Base-by-base conservation (phyloP, 2,329 filamentous ascomycete species). In the Keithomyces neogunnii region DNA sequence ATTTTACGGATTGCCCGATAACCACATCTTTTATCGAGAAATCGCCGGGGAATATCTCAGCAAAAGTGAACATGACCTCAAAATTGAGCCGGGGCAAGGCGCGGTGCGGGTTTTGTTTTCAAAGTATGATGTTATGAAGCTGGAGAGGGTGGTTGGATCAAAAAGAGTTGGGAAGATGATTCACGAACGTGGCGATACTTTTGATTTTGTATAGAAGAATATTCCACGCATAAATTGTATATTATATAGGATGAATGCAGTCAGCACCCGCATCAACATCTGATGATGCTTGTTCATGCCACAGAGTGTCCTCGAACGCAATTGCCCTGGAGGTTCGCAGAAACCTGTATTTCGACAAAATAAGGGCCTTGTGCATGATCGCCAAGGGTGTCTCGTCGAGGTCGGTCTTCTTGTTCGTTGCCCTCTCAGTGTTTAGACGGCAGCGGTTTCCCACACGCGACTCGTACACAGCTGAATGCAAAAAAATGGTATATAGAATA, bases 1-100 rank as follows among this genome's bases (percentile, higher is more conserved):
- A 48, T 86, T 96, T 75, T 97, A 97, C 66, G 87, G 85, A 1
- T 68, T 96, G 33, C 93, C 93, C 0, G 92, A 97, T 60, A 96
- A 96, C 64, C 86, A 88, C 30, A 65, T 80, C 26, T 92, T 93
- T 60, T 95, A 92, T 66, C 76, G 77, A 39, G 89, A 95, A 71
- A 75, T 92, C 50, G 80, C 86, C 0, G 86, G 81, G 3, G 84
- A 77, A 0, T 90, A 80, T 61, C 67, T 92, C 51, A 77, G 64
- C 58, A 74, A 68, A 68, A 86, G 73, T 69, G 79, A 77, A 67
- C 75, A 77, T 61, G 76, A 78, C 56, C 64, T 76, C 60, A 74
- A 65, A 62, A 67, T 78, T 56, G 80, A 75, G 66, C 76, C 73
- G 49, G 82, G 76, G 4, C 75, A 81, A 55, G 87, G 82, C 0